Evolutionary conservation across 2,329 filamentous ascomycete species (phyloP), one percentile per base, ranked within the genome.

Genomic region (Fusarium transvaalense): DNA sequence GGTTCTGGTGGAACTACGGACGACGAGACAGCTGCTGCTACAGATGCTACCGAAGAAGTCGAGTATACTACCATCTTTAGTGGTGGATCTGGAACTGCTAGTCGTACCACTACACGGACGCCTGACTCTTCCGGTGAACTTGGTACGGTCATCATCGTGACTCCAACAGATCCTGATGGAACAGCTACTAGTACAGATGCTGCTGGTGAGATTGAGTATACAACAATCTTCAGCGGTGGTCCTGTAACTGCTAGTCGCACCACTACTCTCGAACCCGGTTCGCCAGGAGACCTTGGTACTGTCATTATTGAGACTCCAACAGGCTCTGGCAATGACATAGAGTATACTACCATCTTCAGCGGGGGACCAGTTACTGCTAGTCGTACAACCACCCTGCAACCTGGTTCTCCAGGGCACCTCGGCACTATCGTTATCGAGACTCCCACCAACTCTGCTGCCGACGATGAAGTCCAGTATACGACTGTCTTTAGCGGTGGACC

Each of bases 261-360:
- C 3, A 48, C 37, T 6, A 57, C 47, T 5, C 7, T 43, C 3
- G n/a, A 29, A 1, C 55, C 55, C 2, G 43, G 13, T 0, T 21
- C 12, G 0, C 31, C 60, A 1, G 31, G 32, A 17, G 48, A 43
- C 2, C 4, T 32, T 4, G 60, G 55, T 4, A 63, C 56, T 10
- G 27, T 63, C 6, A 37, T 63, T 3, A 41, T 62, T 2, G 37
- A 51, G 7, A 52, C 39, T 2, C 58, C 58, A 3, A 59, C 51
- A 1, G 19, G 13, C 1, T 47, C 45, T 34, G 5, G 31, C 17
- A 19, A 21, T 2, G n/a, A 6, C 6, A 12, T 46, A 0, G 35
- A 21, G 10, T 51, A 60, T 6, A 35, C 53, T 5, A 63, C 60
- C 1, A 35, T 63, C 5, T 32, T 9, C 10, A 34, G 21, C 14